phyloP scores from a whole-genome alignment of 768 basidiomycete genomes.

The Xerocomus brunneocitrinus region DNA sequence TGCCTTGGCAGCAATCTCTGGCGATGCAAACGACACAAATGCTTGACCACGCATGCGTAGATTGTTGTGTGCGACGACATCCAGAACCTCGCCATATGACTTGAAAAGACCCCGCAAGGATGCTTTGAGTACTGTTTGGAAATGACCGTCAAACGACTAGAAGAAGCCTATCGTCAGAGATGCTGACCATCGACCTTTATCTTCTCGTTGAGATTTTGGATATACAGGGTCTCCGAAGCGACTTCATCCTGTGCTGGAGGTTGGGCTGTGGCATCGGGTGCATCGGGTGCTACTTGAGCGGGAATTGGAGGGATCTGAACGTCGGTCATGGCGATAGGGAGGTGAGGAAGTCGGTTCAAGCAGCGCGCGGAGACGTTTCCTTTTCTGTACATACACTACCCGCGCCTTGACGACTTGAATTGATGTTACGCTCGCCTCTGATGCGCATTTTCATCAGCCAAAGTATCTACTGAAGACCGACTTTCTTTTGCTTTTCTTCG shows the following conservation, averaged over 20 bases:
- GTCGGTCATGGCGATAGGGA: slow-evolving; percentile 33
- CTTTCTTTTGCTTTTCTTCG: background rate
- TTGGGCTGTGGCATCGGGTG: slow-evolving; percentile 12
- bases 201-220: slow-evolving; percentile 96
- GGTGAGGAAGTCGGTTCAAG: background rate
- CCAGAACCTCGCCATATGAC: slow-evolving; percentile 86
- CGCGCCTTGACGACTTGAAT: background rate
- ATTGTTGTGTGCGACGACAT: slow-evolving; percentile 94
- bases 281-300: slow-evolving; percentile 21
- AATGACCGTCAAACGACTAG: slow-evolving; percentile 6
- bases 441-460: background rate
- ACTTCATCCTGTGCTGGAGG: slow-evolving; percentile 38
- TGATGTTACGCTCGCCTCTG: background rate
- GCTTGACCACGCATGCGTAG: slow-evolving; percentile 98
- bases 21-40: slow-evolving; percentile 85
- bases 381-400: slow-evolving; percentile 7
- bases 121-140: slow-evolving; percentile 72
- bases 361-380: slow-evolving; percentile 3
- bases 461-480: background rate
- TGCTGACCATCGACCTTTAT: slow-evolving; percentile 70
- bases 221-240: slow-evolving; percentile 84
- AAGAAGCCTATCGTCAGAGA: slow-evolving; percentile 2
- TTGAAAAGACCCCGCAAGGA: slow-evolving; percentile 88
- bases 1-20: slow-evolving; percentile 81
- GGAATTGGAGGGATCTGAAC: slow-evolving; percentile 32